phyloP scores from a whole-genome alignment of 768 basidiomycete species.

The Suillus luteus region DNA sequence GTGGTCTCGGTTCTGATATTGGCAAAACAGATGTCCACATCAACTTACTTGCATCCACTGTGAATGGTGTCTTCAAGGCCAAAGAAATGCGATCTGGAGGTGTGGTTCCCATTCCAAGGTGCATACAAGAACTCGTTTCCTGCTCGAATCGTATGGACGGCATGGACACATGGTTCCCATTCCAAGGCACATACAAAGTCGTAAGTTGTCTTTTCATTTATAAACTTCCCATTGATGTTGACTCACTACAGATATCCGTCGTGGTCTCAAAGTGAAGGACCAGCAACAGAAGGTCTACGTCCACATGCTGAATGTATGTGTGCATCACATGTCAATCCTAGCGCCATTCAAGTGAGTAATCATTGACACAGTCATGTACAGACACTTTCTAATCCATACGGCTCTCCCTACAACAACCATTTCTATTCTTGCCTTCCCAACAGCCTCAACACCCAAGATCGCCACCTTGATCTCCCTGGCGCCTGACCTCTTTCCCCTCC shows the following conservation, averaged over 20 bases:
- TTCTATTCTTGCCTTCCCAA: too few species aligned
- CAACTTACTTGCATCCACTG: slow-evolving; percentile 21
- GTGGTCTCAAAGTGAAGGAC: slow-evolving; percentile 88
- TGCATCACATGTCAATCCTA: too few species aligned
- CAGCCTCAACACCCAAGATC: too few species aligned
- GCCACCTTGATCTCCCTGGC: too few species aligned
- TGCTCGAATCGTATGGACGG: too few species aligned
- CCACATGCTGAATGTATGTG: slow-evolving; percentile 83
- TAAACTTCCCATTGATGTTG: not conserved
- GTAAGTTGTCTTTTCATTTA: slow-evolving; percentile 50
- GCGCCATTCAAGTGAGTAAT: too few species aligned
- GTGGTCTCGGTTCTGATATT: slow-evolving; percentile 97
- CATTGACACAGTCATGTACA: too few species aligned
- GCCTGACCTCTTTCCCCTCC: too few species aligned
- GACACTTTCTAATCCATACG: too few species aligned
- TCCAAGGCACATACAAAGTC: slow-evolving; percentile 95
- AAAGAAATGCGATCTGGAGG: slow-evolving; percentile 22
- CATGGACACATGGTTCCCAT: slow-evolving; percentile 99
- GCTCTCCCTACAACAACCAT: too few species aligned
- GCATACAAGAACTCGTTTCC: too few species aligned
- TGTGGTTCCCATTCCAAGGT: slow-evolving; percentile 77
- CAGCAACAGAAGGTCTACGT: slow-evolving; percentile 92
- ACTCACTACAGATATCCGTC: slow-evolving; percentile 73
- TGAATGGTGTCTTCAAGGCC: slow-evolving; percentile 21
- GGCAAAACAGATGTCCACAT: slow-evolving; percentile 58